Evolutionary conservation across 208 protist species (phyloP).

Genomic region (Wallacemonas rigidus): DNA sequence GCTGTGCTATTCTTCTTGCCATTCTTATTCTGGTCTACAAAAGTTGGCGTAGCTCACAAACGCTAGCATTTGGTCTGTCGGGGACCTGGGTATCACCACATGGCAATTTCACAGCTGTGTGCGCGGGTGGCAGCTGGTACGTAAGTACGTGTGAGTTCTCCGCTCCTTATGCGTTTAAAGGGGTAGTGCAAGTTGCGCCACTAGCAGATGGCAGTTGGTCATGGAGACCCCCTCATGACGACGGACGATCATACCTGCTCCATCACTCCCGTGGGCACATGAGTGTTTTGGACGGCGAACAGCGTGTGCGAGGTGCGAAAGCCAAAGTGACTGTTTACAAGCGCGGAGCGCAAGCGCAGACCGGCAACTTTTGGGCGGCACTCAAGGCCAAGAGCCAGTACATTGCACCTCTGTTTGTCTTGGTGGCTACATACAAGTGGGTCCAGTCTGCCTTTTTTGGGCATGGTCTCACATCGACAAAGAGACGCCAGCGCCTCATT

Average conservation of each 20-base stretch:
- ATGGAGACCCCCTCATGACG: slow-evolving; percentile 8
- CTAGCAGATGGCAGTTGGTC: slow-evolving; percentile 32
- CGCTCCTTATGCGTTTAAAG: neutral
- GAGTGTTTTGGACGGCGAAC: neutral
- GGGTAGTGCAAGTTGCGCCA: slow-evolving; percentile 13
- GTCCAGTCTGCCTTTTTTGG: slow-evolving; percentile 24
- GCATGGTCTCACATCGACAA: neutral
- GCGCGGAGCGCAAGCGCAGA: neutral
- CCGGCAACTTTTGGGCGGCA: neutral
- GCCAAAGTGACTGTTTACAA: neutral
- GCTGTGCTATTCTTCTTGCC: slow-evolving; percentile 24
- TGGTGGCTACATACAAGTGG: slow-evolving; percentile 57
- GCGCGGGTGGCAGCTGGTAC: neutral
- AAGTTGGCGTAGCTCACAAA: slow-evolving; percentile 42
- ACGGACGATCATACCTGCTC: slow-evolving; percentile 3
- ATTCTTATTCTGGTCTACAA: slow-evolving; percentile 34
- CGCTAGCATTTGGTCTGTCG: slow-evolving; percentile 28
- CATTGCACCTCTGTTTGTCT: slow-evolving; percentile 50
- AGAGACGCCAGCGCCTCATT: slow-evolving; percentile 16
- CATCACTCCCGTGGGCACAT: slow-evolving; percentile 9
- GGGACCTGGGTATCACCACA: slow-evolving; percentile 30
- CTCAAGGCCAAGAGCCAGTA: slow-evolving; percentile 40
- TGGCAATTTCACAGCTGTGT: slow-evolving; percentile 14
- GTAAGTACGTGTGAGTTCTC: slow-evolving; percentile 1
- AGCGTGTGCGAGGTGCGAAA: slow-evolving; percentile 6